These are phyloP conservation scores for Starmera quercuum DNA, from an alignment of 805 yeast species.

Conservation along the genomic window DNA sequence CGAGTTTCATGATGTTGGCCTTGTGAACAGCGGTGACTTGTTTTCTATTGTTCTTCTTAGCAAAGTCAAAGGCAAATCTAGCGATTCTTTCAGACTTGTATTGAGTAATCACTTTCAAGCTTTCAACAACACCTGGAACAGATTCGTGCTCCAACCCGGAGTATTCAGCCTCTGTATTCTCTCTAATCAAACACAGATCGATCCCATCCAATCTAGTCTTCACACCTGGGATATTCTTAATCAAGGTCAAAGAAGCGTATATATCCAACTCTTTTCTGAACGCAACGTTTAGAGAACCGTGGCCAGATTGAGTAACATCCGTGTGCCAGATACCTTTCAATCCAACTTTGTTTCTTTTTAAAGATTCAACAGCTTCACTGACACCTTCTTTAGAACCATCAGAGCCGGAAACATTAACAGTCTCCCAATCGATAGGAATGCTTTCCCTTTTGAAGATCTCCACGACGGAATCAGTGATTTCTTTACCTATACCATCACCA, in stretches of 20 bases:
- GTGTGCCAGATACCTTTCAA: constrained; percentile 94
- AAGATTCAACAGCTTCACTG: constrained; percentile 78
- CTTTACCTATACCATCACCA: constrained; percentile 97
- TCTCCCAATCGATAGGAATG: constrained; percentile 93
- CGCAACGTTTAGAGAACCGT: constrained; percentile 89
- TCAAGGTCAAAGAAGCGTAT: constrained; percentile 89
- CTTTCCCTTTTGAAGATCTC: constrained; percentile 80
- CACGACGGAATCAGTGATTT: constrained; percentile 89
- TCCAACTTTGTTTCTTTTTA: constrained; percentile 95
- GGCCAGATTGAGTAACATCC: constrained; percentile 70
- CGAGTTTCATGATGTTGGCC: constrained; percentile 98
- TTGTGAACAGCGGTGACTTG: constrained; percentile 95
- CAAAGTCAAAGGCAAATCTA: constrained; percentile 94
- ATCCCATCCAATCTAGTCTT: constrained; percentile 82
- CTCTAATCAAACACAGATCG: constrained; percentile 93
- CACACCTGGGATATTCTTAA: constrained; percentile 92
- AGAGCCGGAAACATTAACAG: constrained; percentile 58
- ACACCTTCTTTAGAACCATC: constrained; percentile 52
- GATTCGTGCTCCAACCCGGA: constrained; percentile 98
- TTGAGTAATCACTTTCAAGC: constrained; percentile 89
- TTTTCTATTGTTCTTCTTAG: constrained; percentile 85
- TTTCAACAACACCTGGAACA: constrained; percentile 96
- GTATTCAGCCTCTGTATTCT: constrained; percentile 98
- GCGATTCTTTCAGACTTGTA: constrained; percentile 95
- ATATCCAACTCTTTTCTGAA: constrained; percentile 94